phyloP scores from a whole-genome alignment of 495 filamentous ascomycete species.

The Lentithecium fluviatile region DNA sequence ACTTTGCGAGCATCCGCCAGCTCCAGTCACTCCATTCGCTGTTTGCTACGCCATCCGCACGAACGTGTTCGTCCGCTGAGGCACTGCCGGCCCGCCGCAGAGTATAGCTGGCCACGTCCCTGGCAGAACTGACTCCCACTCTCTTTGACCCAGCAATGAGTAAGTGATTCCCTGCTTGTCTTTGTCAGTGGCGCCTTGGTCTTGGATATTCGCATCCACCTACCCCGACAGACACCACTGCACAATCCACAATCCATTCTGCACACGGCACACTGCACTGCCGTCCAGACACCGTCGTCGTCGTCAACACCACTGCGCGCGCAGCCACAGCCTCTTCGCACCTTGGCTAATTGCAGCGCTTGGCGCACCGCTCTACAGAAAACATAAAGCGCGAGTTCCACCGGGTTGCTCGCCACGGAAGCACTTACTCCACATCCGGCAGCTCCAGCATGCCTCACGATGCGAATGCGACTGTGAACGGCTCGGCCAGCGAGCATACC shows the following conservation, averaged over 20 bases:
- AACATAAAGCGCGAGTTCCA: slow-evolving; percentile 29
- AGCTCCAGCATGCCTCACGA: not conserved
- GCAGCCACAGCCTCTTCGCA: slow-evolving; percentile 15
- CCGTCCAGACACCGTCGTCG: not conserved
- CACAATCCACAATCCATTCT: too few species aligned
- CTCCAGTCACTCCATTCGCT: not conserved
- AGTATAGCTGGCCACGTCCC: not conserved
- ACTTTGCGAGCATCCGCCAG: too few species aligned
- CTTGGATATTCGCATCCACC: too few species aligned
- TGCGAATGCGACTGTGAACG: slow-evolving; percentile 4
- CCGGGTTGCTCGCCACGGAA: slow-evolving; percentile 17
- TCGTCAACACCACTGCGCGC: slow-evolving; percentile 18
- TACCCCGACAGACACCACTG: too few species aligned
- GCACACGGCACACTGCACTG: too few species aligned
- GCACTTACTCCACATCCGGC: not conserved
- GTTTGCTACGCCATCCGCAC: not conserved
- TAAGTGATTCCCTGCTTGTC: slow-evolving; percentile 4
- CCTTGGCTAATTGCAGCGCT: slow-evolving; percentile 29
- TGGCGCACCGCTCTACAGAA: slow-evolving; percentile 13
- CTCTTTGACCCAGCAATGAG: slow-evolving; percentile 12
- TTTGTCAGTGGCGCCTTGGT: not conserved
- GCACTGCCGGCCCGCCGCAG: not conserved
- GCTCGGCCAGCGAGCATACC: slow-evolving; percentile 13
- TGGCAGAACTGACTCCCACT: not conserved
- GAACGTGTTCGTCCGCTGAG: not conserved